Evolutionary conservation across 305 asterid species (phyloP).

Genomic region (Ilex paraguariensis): DNA sequence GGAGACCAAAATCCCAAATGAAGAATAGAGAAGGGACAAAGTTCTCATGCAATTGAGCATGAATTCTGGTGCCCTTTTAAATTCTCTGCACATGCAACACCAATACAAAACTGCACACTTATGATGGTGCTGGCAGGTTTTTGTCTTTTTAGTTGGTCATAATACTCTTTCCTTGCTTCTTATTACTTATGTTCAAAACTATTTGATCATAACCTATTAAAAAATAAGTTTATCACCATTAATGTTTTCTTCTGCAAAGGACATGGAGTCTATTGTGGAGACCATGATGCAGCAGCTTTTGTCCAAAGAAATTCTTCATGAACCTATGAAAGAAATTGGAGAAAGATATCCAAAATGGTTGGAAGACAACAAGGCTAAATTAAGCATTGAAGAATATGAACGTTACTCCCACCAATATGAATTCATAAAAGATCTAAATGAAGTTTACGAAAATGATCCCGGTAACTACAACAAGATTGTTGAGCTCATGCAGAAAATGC

Average conservation of each 20-base stretch:
- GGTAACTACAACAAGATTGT: conserved; percentile 88
- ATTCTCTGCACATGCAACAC: too few species aligned
- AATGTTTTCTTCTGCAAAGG: conserved; percentile 33
- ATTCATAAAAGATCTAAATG: conserved; percentile 63
- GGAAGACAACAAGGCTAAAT: conserved; percentile 68
- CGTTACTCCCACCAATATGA: conserved; percentile 57
- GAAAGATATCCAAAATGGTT: conserved; percentile 91
- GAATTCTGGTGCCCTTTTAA: too few species aligned
- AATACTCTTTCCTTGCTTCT: too few species aligned
- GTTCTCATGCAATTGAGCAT: too few species aligned
- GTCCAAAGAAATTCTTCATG: conserved; percentile 89
- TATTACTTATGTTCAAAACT: too few species aligned
- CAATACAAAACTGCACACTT: too few species aligned
- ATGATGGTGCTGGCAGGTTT: too few species aligned
- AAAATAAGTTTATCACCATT: too few species aligned
- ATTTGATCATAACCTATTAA: too few species aligned
- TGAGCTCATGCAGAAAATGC: conserved; percentile 99
- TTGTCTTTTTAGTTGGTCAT: too few species aligned
- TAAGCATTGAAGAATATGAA: conserved; percentile 56
- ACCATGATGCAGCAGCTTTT: conserved; percentile 98
- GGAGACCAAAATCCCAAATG: too few species aligned
- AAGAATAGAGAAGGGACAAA: too few species aligned
- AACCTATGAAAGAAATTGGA: conserved; percentile 95
- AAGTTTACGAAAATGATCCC: conserved; percentile 73
- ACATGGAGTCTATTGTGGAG: conserved; percentile 95